phyloP scores from a whole-genome alignment of 2,329 filamentous ascomycete species.

The Alternaria solani region DNA sequence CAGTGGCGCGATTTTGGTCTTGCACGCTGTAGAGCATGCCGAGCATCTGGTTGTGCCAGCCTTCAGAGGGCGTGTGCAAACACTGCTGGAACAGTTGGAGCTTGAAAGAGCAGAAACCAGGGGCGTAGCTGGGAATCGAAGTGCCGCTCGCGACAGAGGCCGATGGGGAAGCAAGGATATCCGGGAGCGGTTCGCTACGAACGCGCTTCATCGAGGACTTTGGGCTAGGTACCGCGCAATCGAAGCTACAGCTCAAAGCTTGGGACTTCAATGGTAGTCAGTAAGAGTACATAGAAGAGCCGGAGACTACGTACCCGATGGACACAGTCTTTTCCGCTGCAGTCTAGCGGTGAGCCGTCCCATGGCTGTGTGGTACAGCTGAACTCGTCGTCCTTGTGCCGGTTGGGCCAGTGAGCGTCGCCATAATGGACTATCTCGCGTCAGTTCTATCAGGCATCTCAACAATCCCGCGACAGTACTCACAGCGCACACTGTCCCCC shows the following conservation, averaged over 20 bases:
- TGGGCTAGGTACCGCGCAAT: not conserved
- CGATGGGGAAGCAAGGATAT: not conserved
- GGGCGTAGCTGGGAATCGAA: not conserved
- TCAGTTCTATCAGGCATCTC: not conserved
- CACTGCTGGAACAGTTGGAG: slow-evolving; percentile 13
- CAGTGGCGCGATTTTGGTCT: slow-evolving; percentile 6
- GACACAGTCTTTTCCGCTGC: not conserved
- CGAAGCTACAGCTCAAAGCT: not conserved
- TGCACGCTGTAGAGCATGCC: slow-evolving; percentile 6
- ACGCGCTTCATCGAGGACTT: not conserved
- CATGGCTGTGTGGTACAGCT: not conserved
- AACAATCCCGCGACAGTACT: not conserved
- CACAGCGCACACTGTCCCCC: not conserved
- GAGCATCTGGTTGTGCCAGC: slow-evolving; percentile 10
- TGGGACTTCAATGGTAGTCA: not conserved
- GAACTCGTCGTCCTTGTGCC: not conserved
- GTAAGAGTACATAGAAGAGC: not conserved
- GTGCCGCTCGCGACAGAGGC: not conserved
- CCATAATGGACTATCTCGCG: not conserved
- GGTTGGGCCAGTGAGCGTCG: slow-evolving; percentile 1
- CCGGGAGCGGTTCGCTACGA: not conserved
- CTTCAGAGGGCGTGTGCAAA: slow-evolving; percentile 6
- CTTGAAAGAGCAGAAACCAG: slow-evolving; percentile 4
- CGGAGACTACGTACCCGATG: not conserved
- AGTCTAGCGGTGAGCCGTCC: not conserved